These are phyloP conservation scores for Chlorella vulgaris DNA, from an alignment of 139 green algal species.

Conservation along the genomic window DNA sequence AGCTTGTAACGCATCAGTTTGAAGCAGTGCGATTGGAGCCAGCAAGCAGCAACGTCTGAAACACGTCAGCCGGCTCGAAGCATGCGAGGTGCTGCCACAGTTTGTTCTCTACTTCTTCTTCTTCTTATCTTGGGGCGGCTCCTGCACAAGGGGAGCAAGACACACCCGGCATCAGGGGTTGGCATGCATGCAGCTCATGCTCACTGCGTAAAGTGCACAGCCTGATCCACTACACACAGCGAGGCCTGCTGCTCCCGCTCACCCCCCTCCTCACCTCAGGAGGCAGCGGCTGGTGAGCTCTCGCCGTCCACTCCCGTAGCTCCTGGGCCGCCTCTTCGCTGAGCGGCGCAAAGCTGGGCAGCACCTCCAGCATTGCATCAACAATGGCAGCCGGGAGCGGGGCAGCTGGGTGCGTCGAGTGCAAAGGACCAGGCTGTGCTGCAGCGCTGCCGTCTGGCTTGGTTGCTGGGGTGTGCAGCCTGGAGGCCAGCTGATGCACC, in stretches of 20 bases:
- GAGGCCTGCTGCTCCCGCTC: background rate
- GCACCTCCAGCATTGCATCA: conserved; percentile 66
- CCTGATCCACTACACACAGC: too few species aligned
- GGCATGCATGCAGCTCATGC: too few species aligned
- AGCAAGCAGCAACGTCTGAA: too few species aligned
- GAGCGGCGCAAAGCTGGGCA: conserved; percentile 58
- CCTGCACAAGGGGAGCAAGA: background rate
- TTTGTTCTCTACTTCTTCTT: conserved; percentile 49
- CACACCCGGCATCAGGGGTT: background rate
- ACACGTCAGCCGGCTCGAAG: too few species aligned
- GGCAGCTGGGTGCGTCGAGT: background rate
- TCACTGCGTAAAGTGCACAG: too few species aligned
- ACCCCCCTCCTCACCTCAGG: conserved; percentile 22
- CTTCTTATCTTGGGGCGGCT: conserved; percentile 26
- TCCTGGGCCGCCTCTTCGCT: conserved; percentile 54
- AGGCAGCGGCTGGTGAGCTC: conserved; percentile 49
- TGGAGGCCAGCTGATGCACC: background rate
- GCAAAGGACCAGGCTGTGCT: background rate
- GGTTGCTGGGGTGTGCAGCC: background rate
- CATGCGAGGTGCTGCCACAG: background rate
- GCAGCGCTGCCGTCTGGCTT: background rate
- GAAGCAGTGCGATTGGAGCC: too few species aligned
- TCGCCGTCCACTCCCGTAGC: conserved; percentile 63
- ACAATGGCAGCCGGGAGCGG: conserved; percentile 28
- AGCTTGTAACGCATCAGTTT: too few species aligned